Evolutionary conservation across 768 basidiomycete species (phyloP).

Genomic region (Amanita fuliginea): DNA sequence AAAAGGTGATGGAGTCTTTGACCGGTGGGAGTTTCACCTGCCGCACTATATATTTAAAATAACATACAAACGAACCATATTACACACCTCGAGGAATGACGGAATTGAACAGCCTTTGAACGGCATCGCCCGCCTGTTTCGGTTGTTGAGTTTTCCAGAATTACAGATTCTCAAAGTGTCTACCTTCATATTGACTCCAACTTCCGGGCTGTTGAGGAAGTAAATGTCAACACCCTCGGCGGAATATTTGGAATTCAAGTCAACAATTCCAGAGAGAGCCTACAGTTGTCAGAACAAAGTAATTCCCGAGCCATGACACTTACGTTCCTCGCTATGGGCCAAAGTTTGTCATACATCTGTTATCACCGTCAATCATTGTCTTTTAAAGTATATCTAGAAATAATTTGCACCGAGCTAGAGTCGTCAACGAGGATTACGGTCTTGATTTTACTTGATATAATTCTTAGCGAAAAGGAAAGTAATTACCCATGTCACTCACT

Average conservation of each 20-base stretch:
- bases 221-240: conserved; percentile 50
- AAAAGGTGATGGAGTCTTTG: conserved; percentile 9
- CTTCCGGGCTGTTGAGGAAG: conserved; percentile 37
- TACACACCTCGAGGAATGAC: conserved; percentile 9
- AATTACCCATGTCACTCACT: conserved; percentile 1
- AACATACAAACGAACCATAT: not conserved
- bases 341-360: conserved; percentile 13
- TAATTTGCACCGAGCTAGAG: conserved; percentile 11
- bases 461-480: not conserved
- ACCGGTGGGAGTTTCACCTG: conserved; percentile 12
- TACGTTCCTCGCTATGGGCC: conserved; percentile 12
- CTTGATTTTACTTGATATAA: conserved; percentile 11
- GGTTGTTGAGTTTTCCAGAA: not conserved
- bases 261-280: conserved; percentile 8
- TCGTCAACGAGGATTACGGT: conserved; percentile 14
- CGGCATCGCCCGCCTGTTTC: conserved; percentile 7
- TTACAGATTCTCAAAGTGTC: not conserved
- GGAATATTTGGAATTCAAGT: conserved; percentile 8
- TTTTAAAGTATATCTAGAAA: not conserved
- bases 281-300: not conserved
- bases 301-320: not conserved
- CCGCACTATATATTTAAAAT: not conserved
- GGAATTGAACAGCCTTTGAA: conserved; percentile 8
- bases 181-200: conserved; percentile 1
- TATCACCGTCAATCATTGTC: not conserved